These are phyloP conservation scores for Grosmannia huntii DNA, from an alignment of 2,329 filamentous ascomycete genomes.

Conservation along the genomic window DNA sequence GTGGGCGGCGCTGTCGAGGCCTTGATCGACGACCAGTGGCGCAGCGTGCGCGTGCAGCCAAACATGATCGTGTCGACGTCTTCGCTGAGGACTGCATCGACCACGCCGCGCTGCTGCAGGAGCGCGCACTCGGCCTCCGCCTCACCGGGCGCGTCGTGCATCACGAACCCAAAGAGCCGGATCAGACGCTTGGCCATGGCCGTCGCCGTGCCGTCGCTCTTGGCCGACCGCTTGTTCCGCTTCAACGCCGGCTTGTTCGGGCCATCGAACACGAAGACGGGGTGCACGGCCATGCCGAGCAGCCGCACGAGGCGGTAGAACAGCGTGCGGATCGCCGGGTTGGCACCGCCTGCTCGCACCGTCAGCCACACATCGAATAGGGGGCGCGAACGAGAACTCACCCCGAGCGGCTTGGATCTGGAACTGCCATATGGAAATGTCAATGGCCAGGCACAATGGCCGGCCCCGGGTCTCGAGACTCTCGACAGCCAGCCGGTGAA, in stretches of 20 bases:
- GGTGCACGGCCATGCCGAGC: slow-evolving; percentile 33
- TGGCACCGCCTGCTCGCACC: slow-evolving; percentile 49
- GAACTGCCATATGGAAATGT: slow-evolving; percentile 96
- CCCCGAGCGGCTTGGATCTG: slow-evolving; percentile 76
- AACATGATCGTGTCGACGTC: slow-evolving; percentile 98
- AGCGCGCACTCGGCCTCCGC: slow-evolving; percentile 92
- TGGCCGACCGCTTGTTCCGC: slow-evolving; percentile 61
- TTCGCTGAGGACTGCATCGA: slow-evolving; percentile 89
- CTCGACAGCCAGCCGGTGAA: slow-evolving; percentile 70
- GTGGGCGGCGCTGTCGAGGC: slow-evolving; percentile 66
- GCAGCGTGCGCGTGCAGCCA: slow-evolving; percentile 64
- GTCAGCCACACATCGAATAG: background rate
- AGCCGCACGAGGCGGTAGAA: slow-evolving; percentile 71
- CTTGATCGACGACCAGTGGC: slow-evolving; percentile 64
- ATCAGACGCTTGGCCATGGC: slow-evolving; percentile 75
- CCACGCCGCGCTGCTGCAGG: slow-evolving; percentile 66
- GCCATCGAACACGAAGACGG: slow-evolving; percentile 43
- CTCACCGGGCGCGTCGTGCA: slow-evolving; percentile 82
- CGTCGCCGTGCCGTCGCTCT: slow-evolving; percentile 53
- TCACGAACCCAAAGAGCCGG: slow-evolving; percentile 69
- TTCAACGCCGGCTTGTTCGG: slow-evolving; percentile 56
- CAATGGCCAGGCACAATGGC: slow-evolving; percentile 78
- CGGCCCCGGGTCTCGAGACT: slow-evolving; percentile 57
- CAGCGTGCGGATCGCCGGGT: slow-evolving; percentile 79
- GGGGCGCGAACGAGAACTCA: slow-evolving; percentile 14